Base-by-base conservation (phyloP, 371 early-diverging fungal species). In the Mortierella sp. region DNA sequence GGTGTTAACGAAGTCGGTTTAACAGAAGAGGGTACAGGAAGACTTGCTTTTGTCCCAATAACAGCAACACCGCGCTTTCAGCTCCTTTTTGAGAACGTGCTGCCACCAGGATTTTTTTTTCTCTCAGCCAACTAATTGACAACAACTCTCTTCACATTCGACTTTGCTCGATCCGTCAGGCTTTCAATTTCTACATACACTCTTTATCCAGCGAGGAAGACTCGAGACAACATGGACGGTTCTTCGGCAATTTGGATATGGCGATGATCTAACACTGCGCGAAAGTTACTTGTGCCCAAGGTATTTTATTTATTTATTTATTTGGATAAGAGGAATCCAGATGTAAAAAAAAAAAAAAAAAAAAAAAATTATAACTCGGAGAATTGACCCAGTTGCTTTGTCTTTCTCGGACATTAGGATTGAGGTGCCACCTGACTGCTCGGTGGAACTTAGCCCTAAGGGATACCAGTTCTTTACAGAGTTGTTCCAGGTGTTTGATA, bases 191-290 rank as follows among this genome's bases (percentile, higher is more conserved):
- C 84, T 99, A 53, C 97, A 98, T 76, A 92, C 92, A 44, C 88
- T 97, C 25, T 99, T 98, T 81, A 96, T 99, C 58, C 97, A 98
- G 85, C 86, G 95, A 14, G 99, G 99, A 4, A 89, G 98, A 23
- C 86, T 97, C 11, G 99, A 99, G 69, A 99, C 99, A 1, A 97
- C 97, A 12, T 99, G 99, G 99, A 94, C 95, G 23, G 97, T 99
- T 3, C 81, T 99, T 47, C 85, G 98, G 37, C 92, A 91, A 70
- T 99, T 97, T 85, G 98, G 98, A 19, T 98, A 99, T 75, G 96
- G 96, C 28, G 95, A 97, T 72, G 96, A 97, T 64, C 75, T 99
- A 44, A 89, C 92, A 1, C 75, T 99, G 58, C 84, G 95, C 50
- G 95, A 96, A 75, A 97, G 97, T 68, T 97, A 91, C 74, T 69